Base-by-base conservation (phyloP, 306 rosid species). In the Cucumis sativus region DNA sequence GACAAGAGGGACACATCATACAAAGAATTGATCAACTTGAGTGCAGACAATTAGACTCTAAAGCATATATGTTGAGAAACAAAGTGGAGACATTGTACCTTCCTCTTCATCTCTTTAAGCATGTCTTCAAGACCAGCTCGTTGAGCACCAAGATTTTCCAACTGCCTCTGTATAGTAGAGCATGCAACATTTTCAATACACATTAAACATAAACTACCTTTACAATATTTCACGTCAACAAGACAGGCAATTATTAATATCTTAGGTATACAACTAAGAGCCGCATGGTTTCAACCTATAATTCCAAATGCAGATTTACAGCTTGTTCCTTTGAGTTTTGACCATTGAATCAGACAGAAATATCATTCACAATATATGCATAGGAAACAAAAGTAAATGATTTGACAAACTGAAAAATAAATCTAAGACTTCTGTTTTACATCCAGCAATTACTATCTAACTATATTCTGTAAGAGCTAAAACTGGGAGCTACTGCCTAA, bases 91-190 rank as follows among this genome's bases (percentile, higher is more conserved):
- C 3, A 15, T 20, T 21, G 60, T 74, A 90, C 98, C 98, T 95
- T 95, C 81, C 99, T 91, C 88, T 92, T 95, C 99, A 95, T 95
- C 84, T 95, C 99, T 84, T 92, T 95, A 60, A 95, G 96, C 99
- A 95, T 95, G 87, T 95, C 99, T 88, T 95, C 99, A 40, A 95
- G 99, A 80, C 92, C 99, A 84, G 99, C 99, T 76, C 99, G 88
- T 84, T 95, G 98, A 77, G 99, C 93, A 86, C 98, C 99, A 33
- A 95, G 97, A 37, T 87, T 95, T 85, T 95, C 99, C 57, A 95
- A 88, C 82, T 95, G 97, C 93, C 97, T 91, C 99, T 95, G 91
- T 82, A 83, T 81, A 74, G 87, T 23, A 80, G 69, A 83, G 80
- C 82, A 84, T 82, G 76, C 79, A 79, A 79, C 37, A 49, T 71